These are phyloP conservation scores for Monosporascus cannonballus DNA, from an alignment of 2,329 filamentous ascomycete species.

Conservation along the genomic window DNA sequence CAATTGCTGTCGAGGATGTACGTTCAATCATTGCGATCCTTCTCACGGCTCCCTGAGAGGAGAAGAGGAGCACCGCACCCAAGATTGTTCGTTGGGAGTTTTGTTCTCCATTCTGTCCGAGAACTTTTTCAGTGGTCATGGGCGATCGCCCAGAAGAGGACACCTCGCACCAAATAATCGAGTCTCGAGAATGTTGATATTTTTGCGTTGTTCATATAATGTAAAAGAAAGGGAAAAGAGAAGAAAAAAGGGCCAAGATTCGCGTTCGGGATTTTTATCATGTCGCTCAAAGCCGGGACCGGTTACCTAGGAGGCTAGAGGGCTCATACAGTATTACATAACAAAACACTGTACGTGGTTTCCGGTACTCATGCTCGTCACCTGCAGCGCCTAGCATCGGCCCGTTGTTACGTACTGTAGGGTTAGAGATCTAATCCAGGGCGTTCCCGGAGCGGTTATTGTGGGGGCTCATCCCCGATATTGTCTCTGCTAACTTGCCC, in stretches of 20 bases:
- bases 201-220: slow-evolving; percentile 42
- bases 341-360: not conserved
- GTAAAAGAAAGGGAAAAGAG: slow-evolving; percentile 26
- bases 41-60: slow-evolving; percentile 33
- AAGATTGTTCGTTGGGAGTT: slow-evolving; percentile 49
- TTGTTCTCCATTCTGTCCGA: slow-evolving; percentile 47
- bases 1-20: slow-evolving; percentile 30
- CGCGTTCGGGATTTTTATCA: slow-evolving; percentile 1
- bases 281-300: not conserved
- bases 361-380: too few relatives aligned
- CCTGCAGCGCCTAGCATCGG: not conserved
- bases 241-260: slow-evolving; percentile 11
- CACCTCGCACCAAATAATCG: slow-evolving; percentile 41
- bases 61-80: slow-evolving; percentile 50
- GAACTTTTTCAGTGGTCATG: slow-evolving; percentile 42
- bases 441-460: too few relatives aligned
- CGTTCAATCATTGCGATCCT: slow-evolving; percentile 57
- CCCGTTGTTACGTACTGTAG: not conserved
- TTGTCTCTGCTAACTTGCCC: too few relatives aligned
- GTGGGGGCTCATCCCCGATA: too few relatives aligned
- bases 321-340: not conserved
- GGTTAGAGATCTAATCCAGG: too few relatives aligned
- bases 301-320: not conserved
- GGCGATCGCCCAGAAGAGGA: slow-evolving; percentile 33
- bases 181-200: slow-evolving; percentile 39